Evolutionary conservation across 768 basidiomycete genomes (phyloP).

Genomic region (Daedaleopsis nitida): DNA sequence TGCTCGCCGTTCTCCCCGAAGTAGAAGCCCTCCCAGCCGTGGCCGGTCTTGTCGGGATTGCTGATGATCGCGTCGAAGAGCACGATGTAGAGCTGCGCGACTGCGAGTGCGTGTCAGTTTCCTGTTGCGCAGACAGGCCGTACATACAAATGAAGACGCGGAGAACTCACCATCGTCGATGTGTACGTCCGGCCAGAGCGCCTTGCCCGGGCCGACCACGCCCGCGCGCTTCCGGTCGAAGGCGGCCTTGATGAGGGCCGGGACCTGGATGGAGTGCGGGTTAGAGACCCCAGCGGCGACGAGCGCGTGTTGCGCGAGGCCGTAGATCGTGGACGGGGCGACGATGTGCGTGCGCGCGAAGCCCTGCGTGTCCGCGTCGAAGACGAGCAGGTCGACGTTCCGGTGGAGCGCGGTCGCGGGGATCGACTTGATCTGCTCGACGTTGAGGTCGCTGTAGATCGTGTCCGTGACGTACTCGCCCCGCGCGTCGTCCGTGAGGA

Average conservation of each 20-base stretch:
- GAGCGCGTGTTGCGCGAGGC: constrained; percentile 48
- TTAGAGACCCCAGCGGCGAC: constrained; percentile 56
- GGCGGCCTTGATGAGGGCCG: constrained; percentile 13
- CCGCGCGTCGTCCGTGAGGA: constrained; percentile 46
- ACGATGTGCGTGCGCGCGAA: constrained; percentile 56
- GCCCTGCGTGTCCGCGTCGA: constrained; percentile 51
- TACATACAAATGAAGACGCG: neutral
- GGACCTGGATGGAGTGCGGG: constrained; percentile 42
- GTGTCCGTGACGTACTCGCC: constrained; percentile 42
- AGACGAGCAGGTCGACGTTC: constrained; percentile 48
- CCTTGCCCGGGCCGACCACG: constrained; percentile 51
- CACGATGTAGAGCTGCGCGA: constrained; percentile 43
- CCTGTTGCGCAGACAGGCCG: too few species aligned
- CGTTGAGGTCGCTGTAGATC: constrained; percentile 53
- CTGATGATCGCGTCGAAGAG: constrained; percentile 42
- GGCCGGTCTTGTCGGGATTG: constrained; percentile 29
- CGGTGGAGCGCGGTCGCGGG: constrained; percentile 50
- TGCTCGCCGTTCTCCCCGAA: constrained; percentile 38
- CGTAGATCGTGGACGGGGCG: constrained; percentile 61
- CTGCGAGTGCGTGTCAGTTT: constrained; percentile 28
- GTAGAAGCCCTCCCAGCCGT: constrained; percentile 39
- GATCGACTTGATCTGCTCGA: constrained; percentile 48
- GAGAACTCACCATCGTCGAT: neutral
- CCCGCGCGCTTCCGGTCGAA: constrained; percentile 53
- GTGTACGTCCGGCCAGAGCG: neutral